Evolutionary conservation across 1,139 yeast species (phyloP).

Genomic region (Yamadazyma songkhlaensis): DNA sequence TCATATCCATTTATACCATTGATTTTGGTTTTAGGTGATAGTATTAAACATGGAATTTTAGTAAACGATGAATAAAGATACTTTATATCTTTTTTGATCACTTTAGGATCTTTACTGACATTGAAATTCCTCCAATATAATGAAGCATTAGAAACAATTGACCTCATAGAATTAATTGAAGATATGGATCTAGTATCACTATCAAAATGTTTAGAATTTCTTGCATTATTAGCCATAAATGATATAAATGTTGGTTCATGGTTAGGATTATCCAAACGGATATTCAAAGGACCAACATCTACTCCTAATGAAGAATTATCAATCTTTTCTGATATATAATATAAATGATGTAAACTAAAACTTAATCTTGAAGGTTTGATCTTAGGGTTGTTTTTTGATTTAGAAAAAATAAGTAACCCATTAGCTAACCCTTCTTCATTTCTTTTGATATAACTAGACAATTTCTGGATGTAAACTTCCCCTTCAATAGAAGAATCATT

Average conservation of each 20-base stretch:
- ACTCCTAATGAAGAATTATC: slow-evolving; percentile 51
- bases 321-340: slow-evolving; percentile 56
- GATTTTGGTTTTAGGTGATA: slow-evolving; percentile 58
- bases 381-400: slow-evolving; percentile 23
- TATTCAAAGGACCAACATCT: slow-evolving; percentile 62
- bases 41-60: slow-evolving; percentile 59
- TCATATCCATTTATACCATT: slow-evolving; percentile 58
- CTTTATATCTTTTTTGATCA: slow-evolving; percentile 46
- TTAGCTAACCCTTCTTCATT: slow-evolving; percentile 47
- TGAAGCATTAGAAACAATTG: slow-evolving; percentile 48
- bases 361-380: slow-evolving; percentile 54
- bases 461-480: slow-evolving; percentile 40
- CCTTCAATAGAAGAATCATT: slow-evolving; percentile 33
- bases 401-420: slow-evolving; percentile 43
- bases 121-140: slow-evolving; percentile 42
- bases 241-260: slow-evolving; percentile 55
- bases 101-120: slow-evolving; percentile 39
- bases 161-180: slow-evolving; percentile 61
- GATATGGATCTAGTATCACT: slow-evolving; percentile 61
- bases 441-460: slow-evolving; percentile 38
- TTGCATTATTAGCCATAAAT: slow-evolving; percentile 49
- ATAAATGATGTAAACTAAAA: slow-evolving; percentile 61
- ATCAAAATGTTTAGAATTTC: slow-evolving; percentile 40
- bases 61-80: slow-evolving; percentile 66
- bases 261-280: slow-evolving; percentile 57